Evolutionary conservation across 305 asterid species (phyloP).

Genomic region (Petunia hybrid): DNA sequence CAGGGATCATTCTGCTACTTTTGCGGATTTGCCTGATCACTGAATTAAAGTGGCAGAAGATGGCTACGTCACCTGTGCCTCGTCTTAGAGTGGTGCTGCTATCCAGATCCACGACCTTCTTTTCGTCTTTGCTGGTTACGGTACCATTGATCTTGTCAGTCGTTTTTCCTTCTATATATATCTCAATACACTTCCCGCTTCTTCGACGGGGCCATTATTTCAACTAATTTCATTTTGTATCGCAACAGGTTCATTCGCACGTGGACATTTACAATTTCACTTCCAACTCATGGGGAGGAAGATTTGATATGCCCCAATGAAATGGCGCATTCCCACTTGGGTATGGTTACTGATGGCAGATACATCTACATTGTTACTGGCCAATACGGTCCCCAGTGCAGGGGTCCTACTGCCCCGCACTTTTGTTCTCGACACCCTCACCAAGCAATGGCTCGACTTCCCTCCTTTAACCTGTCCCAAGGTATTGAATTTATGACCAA

Average conservation of each 20-base stretch:
- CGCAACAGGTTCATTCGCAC: conserved; percentile 85
- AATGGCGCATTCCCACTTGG: conserved; percentile 99
- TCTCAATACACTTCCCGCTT: no score
- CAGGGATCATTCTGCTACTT: conserved; percentile 80
- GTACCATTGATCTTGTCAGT: conserved; percentile 86
- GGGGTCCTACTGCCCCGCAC: conserved; percentile 86
- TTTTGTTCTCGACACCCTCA: conserved; percentile 79
- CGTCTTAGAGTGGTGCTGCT: conserved; percentile 98
- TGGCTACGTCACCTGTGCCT: conserved; percentile 89
- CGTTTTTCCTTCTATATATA: not conserved
- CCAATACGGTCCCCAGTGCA: conserved; percentile 96
- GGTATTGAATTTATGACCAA: conserved; percentile 48
- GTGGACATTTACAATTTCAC: conserved; percentile 91
- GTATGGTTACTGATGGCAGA: conserved; percentile 96
- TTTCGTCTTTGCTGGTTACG: conserved; percentile 95
- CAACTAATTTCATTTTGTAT: not conserved
- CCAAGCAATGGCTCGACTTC: conserved; percentile 74
- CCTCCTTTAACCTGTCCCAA: conserved; percentile 87
- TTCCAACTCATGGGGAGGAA: conserved; percentile 88
- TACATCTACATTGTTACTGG: conserved; percentile 87
- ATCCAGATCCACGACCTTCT: conserved; percentile 84
- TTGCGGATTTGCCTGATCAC: conserved; percentile 95
- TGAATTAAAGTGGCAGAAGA: conserved; percentile 82
- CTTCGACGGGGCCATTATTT: no score
- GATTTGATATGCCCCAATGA: conserved; percentile 98